Percentiles rank a stretch among this genome's conserved stretches.
These are phyloP conservation scores for Fusarium chaquense DNA, from an alignment of 2,329 filamentous ascomycete species.

Conservation along the genomic window DNA sequence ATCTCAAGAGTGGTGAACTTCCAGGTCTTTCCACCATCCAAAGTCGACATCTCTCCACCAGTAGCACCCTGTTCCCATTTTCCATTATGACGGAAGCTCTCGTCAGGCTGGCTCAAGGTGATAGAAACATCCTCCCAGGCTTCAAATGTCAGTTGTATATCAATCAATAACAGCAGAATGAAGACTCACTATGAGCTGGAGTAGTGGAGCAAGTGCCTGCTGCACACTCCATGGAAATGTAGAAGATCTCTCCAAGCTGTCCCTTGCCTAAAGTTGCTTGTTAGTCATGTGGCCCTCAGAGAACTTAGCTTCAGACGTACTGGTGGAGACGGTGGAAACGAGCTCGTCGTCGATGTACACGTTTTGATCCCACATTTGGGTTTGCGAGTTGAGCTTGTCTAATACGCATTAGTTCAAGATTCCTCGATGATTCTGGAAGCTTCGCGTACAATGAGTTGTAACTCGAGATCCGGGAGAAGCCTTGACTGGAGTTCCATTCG, in stretches of 20 bases:
- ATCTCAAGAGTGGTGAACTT: slow-evolving; percentile 4
- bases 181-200: slow-evolving; percentile 12
- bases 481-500: slow-evolving; percentile 5
- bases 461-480: slow-evolving; percentile 13
- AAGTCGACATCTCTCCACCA: slow-evolving; percentile 20
- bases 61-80: slow-evolving; percentile 19
- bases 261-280: slow-evolving; percentile 2
- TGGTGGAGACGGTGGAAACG: slow-evolving; percentile 15
- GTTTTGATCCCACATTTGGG: slow-evolving; percentile 25
- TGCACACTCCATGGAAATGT: slow-evolving; percentile 24
- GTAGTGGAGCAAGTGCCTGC: slow-evolving; percentile 11
- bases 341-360: slow-evolving; percentile 17
- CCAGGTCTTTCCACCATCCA: slow-evolving; percentile 22
- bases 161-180: background rate
- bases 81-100: slow-evolving; percentile 5
- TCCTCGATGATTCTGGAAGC: background rate
- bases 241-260: slow-evolving; percentile 19
- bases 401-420: no score
- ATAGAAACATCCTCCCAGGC: slow-evolving; percentile 27
- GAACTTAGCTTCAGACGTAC: background rate
- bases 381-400: slow-evolving; percentile 15
- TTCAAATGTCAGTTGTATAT: background rate
- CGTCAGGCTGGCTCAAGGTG: slow-evolving; percentile 8
- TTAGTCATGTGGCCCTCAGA: no score
- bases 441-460: slow-evolving; percentile 12